A percentile compares a stretch with the other conserved stretches of the same genome.
Conservation (phyloP, 2,329 filamentous ascomycete genomes). For the Cladobotryum mycophilum region DNA sequence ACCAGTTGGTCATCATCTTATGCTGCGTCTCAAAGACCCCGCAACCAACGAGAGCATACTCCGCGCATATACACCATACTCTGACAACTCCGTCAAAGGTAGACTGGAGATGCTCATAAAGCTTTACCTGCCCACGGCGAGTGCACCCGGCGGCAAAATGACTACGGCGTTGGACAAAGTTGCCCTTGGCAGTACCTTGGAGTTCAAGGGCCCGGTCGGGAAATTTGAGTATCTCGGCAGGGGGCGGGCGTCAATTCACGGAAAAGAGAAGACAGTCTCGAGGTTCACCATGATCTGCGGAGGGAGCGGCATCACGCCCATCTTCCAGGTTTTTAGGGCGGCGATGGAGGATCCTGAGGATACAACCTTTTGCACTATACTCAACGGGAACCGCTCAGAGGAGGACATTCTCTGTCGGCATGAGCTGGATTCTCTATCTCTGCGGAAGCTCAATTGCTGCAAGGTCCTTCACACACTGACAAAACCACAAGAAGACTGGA, state of each 20-base stretch:
- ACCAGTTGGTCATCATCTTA: conserved; percentile 79
- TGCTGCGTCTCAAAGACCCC: conserved; percentile 67
- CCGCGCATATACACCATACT: conserved; percentile 70
- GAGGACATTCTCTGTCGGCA: conserved; percentile 74
- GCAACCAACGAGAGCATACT: conserved; percentile 35
- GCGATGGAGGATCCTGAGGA: conserved; percentile 61
- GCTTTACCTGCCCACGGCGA: conserved; percentile 35
- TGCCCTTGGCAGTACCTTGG: conserved; percentile 41
- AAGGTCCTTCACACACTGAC: no score
- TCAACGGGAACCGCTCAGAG: conserved; percentile 71
- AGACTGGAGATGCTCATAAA: conserved; percentile 45
- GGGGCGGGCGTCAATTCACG: conserved; percentile 42
- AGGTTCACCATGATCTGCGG: conserved; percentile 71
- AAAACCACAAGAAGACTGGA: no score
- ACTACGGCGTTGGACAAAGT: conserved; percentile 41
- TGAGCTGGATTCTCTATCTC: neutral
- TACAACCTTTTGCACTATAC: conserved; percentile 60
- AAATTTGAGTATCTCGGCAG: neutral
- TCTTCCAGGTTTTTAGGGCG: conserved; percentile 74
- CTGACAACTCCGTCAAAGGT: conserved; percentile 33
- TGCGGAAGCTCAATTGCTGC: no score
- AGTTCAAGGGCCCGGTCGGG: conserved; percentile 51
- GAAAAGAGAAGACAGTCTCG: conserved; percentile 31
- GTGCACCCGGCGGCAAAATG: conserved; percentile 27
- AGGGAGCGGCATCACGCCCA: conserved; percentile 87